A percentile compares a stretch with the other conserved stretches of the same genome.
phyloP scores from a whole-genome alignment of 331 rosid genomes.

The Arachis monticola region DNA sequence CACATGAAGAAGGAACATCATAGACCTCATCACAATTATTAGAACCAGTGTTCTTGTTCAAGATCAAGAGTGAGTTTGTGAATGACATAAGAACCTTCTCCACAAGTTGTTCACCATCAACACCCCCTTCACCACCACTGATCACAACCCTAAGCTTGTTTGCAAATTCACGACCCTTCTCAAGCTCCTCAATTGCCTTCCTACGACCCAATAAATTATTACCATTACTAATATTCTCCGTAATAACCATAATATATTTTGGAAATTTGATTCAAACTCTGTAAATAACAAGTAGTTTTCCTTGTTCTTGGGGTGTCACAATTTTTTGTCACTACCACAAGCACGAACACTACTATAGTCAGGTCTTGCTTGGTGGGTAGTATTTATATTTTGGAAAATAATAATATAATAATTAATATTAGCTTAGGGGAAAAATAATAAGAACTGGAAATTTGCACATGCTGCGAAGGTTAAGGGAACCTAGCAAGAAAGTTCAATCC shows the following conservation, averaged over 20 bases:
- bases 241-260: too few relatives aligned
- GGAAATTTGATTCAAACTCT: too few relatives aligned
- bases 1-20: background rate
- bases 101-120: slow-evolving; percentile 43
- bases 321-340: slow-evolving; percentile 3
- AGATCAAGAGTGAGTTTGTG: slow-evolving; percentile 45
- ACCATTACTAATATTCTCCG: too few relatives aligned
- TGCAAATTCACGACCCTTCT: slow-evolving; percentile 56
- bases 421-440: background rate
- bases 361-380: background rate
- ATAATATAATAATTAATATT: background rate
- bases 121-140: background rate
- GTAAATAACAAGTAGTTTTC: too few relatives aligned
- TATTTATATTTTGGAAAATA: background rate
- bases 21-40: slow-evolving; percentile 24
- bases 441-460: slow-evolving; percentile 16
- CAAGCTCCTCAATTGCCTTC: slow-evolving; percentile 49
- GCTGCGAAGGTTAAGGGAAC: slow-evolving; percentile 38
- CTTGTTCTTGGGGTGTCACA: background rate
- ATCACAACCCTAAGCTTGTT: slow-evolving; percentile 45
- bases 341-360: background rate
- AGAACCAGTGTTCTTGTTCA: slow-evolving; percentile 21
- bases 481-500: slow-evolving; percentile 41
- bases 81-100: slow-evolving; percentile 53
- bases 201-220: background rate